A percentile compares a stretch with the other conserved stretches of the same genome.
Conservation (phyloP, 192 early-diverging fungal genomes). For the Entomortierella beljakovae region DNA sequence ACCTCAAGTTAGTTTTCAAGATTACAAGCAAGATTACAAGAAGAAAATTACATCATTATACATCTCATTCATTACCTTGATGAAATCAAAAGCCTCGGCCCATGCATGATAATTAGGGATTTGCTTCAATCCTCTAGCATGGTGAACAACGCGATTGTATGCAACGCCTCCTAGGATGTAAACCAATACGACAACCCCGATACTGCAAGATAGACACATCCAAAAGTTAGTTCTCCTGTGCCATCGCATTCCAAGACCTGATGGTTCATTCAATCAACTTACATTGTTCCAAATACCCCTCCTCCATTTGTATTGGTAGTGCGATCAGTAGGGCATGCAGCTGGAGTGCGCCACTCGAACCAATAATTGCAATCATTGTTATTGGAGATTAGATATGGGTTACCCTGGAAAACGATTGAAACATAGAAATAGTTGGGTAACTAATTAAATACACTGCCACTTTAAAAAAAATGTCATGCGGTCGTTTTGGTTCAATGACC, state of each 20-base stretch:
- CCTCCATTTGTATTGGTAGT: conserved; percentile 12
- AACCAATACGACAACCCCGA: conserved; percentile 46
- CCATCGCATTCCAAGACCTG: background rate
- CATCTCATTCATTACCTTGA: conserved; percentile 32
- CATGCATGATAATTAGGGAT: conserved; percentile 57
- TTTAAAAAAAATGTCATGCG: background rate
- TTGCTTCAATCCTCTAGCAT: conserved; percentile 50
- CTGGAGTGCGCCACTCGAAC: conserved; percentile 57
- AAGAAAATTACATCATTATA: background rate
- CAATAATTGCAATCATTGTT: conserved; percentile 42
- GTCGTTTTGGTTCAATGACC: background rate
- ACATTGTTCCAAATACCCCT: conserved; percentile 55
- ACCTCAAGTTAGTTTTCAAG: background rate
- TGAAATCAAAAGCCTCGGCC: conserved; percentile 51
- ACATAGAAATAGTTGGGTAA: too few relatives aligned
- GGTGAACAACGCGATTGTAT: conserved; percentile 55
- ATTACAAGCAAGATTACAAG: background rate
- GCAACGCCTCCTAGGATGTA: conserved; percentile 54
- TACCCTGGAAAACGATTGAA: conserved; percentile 28
- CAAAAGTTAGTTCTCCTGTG: background rate
- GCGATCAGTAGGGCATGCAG: conserved; percentile 37
- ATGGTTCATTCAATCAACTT: background rate
- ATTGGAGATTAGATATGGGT: conserved; percentile 28
- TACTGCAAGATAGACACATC: conserved; percentile 25
- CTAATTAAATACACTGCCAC: too few relatives aligned